A percentile compares a stretch with the other conserved stretches of the same genome.
Evolutionary conservation across 768 basidiomycete genomes (phyloP).

Genomic region (Neoboletus magnificus): DNA sequence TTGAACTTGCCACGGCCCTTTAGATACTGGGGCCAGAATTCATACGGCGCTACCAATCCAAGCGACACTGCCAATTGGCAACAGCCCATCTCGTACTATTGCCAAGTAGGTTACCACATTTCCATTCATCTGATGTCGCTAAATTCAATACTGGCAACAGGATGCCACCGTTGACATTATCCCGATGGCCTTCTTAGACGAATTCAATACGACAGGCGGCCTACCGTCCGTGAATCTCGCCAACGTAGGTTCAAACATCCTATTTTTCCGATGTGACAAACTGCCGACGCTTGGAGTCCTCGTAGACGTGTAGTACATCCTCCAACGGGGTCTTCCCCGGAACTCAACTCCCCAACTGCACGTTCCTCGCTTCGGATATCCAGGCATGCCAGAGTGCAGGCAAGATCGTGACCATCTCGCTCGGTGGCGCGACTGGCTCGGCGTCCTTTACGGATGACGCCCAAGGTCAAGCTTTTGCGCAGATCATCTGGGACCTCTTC

Average conservation of each 20-base stretch:
- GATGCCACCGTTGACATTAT: slow-evolving; percentile 55
- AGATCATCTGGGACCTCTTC: slow-evolving; percentile 67
- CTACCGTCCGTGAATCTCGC: slow-evolving; percentile 59
- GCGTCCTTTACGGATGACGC: slow-evolving; percentile 57
- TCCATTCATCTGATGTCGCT: background rate
- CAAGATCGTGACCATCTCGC: slow-evolving; percentile 56
- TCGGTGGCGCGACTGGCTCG: slow-evolving; percentile 64
- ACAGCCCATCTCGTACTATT: slow-evolving; percentile 33
- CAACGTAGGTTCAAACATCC: slow-evolving; percentile 39
- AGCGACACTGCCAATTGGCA: slow-evolving; percentile 31
- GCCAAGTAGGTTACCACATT: slow-evolving; percentile 15
- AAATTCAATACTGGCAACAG: slow-evolving; percentile 23
- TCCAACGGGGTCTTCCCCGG: slow-evolving; percentile 60
- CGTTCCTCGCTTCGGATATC: slow-evolving; percentile 59
- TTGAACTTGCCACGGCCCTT: background rate
- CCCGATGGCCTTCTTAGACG: slow-evolving; percentile 59
- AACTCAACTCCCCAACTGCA: slow-evolving; percentile 60
- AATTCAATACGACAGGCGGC: slow-evolving; percentile 56
- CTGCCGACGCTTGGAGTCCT: background rate
- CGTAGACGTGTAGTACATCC: slow-evolving; percentile 58
- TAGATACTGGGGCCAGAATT: slow-evolving; percentile 40
- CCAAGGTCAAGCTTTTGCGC: slow-evolving; percentile 58
- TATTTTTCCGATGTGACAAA: background rate
- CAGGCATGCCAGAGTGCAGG: slow-evolving; percentile 61
- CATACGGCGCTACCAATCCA: slow-evolving; percentile 34